Conservation (phyloP, 192 early-diverging fungal genomes). For the Coemansia javaensis region DNA sequence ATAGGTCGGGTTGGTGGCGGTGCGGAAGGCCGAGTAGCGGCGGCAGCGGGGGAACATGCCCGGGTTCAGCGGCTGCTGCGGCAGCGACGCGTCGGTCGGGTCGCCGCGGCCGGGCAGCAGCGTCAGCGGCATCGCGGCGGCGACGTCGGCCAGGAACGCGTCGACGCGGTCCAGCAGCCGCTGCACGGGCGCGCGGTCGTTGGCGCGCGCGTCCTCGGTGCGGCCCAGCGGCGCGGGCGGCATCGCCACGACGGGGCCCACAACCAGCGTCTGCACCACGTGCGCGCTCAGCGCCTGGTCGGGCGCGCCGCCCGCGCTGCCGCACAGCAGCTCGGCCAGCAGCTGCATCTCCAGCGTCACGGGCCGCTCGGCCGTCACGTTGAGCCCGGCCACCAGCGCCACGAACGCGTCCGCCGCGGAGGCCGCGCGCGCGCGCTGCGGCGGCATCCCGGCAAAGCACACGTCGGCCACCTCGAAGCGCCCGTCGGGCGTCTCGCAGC, state of each 20-base stretch:
- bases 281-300: slow-evolving; percentile 54
- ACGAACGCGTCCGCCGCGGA: slow-evolving; percentile 57
- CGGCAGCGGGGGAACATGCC: slow-evolving; percentile 63
- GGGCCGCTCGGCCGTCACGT: slow-evolving; percentile 44
- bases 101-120: slow-evolving; percentile 81
- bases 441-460: slow-evolving; percentile 65
- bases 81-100: slow-evolving; percentile 70
- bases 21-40: slow-evolving; percentile 59
- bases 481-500: slow-evolving; percentile 67
- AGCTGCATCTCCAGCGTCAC: slow-evolving; percentile 63
- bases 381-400: slow-evolving; percentile 79
- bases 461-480: slow-evolving; percentile 83
- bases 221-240: slow-evolving; percentile 41
- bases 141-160: slow-evolving; percentile 59
- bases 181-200: slow-evolving; percentile 40
- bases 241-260: slow-evolving; percentile 64
- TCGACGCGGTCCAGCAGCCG: slow-evolving; percentile 60
- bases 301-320: slow-evolving; percentile 58
- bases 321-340: slow-evolving; percentile 73
- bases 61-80: slow-evolving; percentile 80
- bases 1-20: slow-evolving; percentile 78
- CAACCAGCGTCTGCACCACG: slow-evolving; percentile 71
- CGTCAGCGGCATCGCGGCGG: slow-evolving; percentile 58
- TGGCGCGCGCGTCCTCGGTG: slow-evolving; percentile 44
- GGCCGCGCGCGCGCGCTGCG: slow-evolving; percentile 43